Percentiles rank a stretch among this genome's conserved stretches.
Conservation (phyloP, 305 asterid genomes). For the Galium porrigens region DNA sequence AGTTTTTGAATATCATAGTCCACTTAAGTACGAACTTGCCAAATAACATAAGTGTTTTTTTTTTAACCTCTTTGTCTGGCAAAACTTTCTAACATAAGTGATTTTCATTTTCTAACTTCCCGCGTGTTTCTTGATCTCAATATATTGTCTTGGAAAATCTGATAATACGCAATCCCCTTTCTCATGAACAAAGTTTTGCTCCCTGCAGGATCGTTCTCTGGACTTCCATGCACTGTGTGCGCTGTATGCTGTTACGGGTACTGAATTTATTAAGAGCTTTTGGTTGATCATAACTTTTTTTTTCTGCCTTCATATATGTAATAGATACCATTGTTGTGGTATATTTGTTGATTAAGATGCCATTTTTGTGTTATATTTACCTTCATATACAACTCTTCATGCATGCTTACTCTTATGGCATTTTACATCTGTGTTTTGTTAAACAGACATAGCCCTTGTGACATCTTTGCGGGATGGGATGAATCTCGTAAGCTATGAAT, state of each 20-base stretch:
- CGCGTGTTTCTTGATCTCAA: not conserved
- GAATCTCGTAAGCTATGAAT: slow-evolving; percentile 97
- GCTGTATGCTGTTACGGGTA: slow-evolving; percentile 77
- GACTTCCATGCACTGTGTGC: slow-evolving; percentile 65
- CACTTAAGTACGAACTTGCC: not conserved
- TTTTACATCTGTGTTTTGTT: slow-evolving; percentile 17
- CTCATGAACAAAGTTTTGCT: slow-evolving; percentile 15
- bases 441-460: slow-evolving; percentile 77
- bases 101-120: not conserved
- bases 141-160: not conserved
- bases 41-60: not conserved
- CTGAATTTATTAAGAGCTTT: not conserved
- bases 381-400: slow-evolving; percentile 10
- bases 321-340: not conserved
- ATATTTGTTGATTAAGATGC: not conserved
- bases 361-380: not conserved
- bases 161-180: not conserved
- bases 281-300: not conserved
- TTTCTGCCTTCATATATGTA: not conserved
- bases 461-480: slow-evolving; percentile 94
- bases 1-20: not conserved
- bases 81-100: not conserved
- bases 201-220: slow-evolving; percentile 72
- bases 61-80: not conserved
- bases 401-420: slow-evolving; percentile 19